Base-by-base conservation (phyloP, 495 filamentous ascomycete genomes). In the Podospora sp. region DNA sequence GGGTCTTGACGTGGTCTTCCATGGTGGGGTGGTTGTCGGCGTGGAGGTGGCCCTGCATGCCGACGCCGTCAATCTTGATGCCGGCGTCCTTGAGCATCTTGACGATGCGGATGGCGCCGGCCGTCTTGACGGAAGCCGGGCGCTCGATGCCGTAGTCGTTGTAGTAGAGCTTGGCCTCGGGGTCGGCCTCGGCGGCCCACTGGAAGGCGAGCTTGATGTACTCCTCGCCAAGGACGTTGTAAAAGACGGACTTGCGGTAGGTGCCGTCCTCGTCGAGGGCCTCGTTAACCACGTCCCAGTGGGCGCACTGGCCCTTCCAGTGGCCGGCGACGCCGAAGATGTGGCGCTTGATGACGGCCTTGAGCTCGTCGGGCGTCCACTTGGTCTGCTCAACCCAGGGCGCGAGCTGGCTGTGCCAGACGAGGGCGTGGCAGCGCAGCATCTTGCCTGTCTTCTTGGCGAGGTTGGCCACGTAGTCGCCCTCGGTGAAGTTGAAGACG, bases 91-190 rank as follows among this genome's bases (percentile, higher is more conserved):
- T 67, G 22, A 91, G 71, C 25, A 83, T 71, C 66, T 84, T 79
- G 62, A 90, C 84, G 55, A 90, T 83, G 36, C 80, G 75, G 72
- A 89, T 85, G 55, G 77, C 68, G 6, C 83, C 80, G 21, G 62
- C 69, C 7, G 72, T 73, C 65, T 77, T 77, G 66, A 69, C 71
- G 3, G 59, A 60, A 0, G 49, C 61, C 6, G 80, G 77, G 5
- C 72, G 79, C 73, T 90, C 89, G 71, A 89, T 85, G 77, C 86
- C 89, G 78, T 90, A 91, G 68, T 89, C 87, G 71, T 90, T 90
- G 79, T 87, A 88, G 71, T 89, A 90, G 21, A 90, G 82, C 77
- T 90, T 90, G 6, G 85, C 84, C 18, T 73, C 61, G 0, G 84
- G 86, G 70, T 90, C 88, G 4, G 79, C 82, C 14, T 79, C 79